Conservation (phyloP, 208 protist species). For the Angomonas deanei region DNA sequence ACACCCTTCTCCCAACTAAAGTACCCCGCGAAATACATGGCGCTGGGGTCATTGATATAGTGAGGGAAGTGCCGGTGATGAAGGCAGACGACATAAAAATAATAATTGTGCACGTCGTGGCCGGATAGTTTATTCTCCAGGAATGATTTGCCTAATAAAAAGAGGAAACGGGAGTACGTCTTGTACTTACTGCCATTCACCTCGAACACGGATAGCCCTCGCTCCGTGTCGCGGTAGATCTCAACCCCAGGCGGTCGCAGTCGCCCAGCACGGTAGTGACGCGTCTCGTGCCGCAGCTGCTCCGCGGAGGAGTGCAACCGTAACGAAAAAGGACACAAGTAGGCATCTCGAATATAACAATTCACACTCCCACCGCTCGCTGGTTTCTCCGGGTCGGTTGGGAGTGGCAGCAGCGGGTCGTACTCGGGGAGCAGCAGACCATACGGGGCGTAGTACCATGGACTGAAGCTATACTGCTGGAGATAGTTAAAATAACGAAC, state of each 20-base stretch:
- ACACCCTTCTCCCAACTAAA: slow-evolving; percentile 98
- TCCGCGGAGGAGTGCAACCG: slow-evolving; percentile 59
- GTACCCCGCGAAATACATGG: slow-evolving; percentile 95
- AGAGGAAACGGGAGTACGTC: slow-evolving; percentile 81
- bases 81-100: slow-evolving; percentile 83
- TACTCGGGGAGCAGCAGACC: slow-evolving; percentile 69
- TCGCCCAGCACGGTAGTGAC: slow-evolving; percentile 35
- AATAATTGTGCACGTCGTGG: slow-evolving; percentile 85
- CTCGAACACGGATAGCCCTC: slow-evolving; percentile 76
- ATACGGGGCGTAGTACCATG: slow-evolving; percentile 86
- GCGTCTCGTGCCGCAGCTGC: slow-evolving; percentile 61
- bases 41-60: slow-evolving; percentile 47
- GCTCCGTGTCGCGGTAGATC: slow-evolving; percentile 73
- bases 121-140: slow-evolving; percentile 87
- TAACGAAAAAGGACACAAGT: slow-evolving; percentile 84
- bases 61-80: slow-evolving; percentile 72
- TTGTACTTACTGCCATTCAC: slow-evolving; percentile 73
- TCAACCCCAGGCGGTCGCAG: slow-evolving; percentile 69
- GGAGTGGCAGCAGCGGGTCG: slow-evolving; percentile 34
- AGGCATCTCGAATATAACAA: slow-evolving; percentile 74
- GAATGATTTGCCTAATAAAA: slow-evolving; percentile 85
- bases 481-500: slow-evolving; percentile 79
- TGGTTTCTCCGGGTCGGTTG: not conserved
- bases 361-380: slow-evolving; percentile 15
- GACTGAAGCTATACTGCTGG: slow-evolving; percentile 56